Conservation (phyloP, 2,329 filamentous ascomycete species). For the Karstenula rhodostoma region DNA sequence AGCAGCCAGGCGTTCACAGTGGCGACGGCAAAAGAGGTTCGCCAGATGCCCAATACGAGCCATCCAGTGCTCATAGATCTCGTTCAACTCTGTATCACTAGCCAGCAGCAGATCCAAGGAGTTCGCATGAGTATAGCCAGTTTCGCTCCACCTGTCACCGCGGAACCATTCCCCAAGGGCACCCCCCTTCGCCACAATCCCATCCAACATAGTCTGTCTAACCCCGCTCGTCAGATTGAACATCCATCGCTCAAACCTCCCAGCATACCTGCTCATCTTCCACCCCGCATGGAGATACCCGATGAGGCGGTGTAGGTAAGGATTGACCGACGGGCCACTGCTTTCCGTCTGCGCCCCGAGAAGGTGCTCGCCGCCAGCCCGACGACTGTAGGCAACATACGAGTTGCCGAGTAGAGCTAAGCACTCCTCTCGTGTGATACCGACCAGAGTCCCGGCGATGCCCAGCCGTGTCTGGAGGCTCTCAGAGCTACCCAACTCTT, state of each 20-base stretch:
- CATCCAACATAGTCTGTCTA: no score
- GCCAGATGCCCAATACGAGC: background rate
- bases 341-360: background rate
- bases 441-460: background rate
- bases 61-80: background rate
- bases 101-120: background rate
- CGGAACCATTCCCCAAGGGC: no score
- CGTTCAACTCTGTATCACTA: background rate
- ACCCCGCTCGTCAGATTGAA: no score
- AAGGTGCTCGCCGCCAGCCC: background rate
- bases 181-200: no score
- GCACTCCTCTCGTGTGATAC: background rate
- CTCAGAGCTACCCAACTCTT: background rate
- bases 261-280: no score
- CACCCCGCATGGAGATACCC: no score
- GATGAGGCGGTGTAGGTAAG: no score
- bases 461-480: background rate
- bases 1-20: background rate
- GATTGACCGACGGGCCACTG: no score
- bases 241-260: no score
- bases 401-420: no score
- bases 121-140: no score
- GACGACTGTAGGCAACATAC: background rate
- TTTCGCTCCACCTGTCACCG: no score
- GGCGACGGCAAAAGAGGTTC: background rate